These are phyloP conservation scores for Kluyveromyces siamensis DNA, from an alignment of 805 yeast species.

Conservation along the genomic window DNA sequence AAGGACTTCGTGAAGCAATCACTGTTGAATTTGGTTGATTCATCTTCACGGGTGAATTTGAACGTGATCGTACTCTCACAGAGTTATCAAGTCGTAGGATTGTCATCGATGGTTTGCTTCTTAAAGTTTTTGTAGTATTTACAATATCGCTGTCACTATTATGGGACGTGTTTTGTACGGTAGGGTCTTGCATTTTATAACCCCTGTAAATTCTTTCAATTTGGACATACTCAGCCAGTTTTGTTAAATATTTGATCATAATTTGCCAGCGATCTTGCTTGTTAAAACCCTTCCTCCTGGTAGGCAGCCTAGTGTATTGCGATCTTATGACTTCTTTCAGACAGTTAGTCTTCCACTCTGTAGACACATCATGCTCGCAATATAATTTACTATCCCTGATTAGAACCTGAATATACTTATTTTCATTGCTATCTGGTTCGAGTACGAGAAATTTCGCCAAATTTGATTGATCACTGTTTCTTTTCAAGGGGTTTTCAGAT, in stretches of 20 bases:
- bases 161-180: slow-evolving; percentile 4
- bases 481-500: slow-evolving; percentile 38
- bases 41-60: slow-evolving; percentile 5
- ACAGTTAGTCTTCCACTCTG: slow-evolving; percentile 32
- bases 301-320: slow-evolving; percentile 19
- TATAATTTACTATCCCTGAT: slow-evolving; percentile 42
- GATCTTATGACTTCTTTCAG: slow-evolving; percentile 28
- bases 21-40: slow-evolving; percentile 2
- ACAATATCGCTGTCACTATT: slow-evolving; percentile 2
- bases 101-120: slow-evolving; percentile 21
- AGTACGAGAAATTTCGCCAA: slow-evolving; percentile 32
- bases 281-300: slow-evolving; percentile 19
- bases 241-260: slow-evolving; percentile 39
- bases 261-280: slow-evolving; percentile 37
- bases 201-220: slow-evolving; percentile 56
- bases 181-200: slow-evolving; percentile 12
- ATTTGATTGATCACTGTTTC: slow-evolving; percentile 21
- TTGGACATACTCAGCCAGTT: slow-evolving; percentile 53
- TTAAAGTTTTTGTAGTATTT: slow-evolving; percentile 13
- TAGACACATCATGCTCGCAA: slow-evolving; percentile 42
- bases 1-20: neutral
- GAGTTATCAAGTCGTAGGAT: slow-evolving; percentile 18
- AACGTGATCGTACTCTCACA: slow-evolving; percentile 1
- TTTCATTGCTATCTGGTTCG: slow-evolving; percentile 34
- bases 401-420: slow-evolving; percentile 37